These are phyloP conservation scores for Chloranthus sessilifolius DNA, from an alignment of 164 flowering plant genomes.

Conservation along the genomic window DNA sequence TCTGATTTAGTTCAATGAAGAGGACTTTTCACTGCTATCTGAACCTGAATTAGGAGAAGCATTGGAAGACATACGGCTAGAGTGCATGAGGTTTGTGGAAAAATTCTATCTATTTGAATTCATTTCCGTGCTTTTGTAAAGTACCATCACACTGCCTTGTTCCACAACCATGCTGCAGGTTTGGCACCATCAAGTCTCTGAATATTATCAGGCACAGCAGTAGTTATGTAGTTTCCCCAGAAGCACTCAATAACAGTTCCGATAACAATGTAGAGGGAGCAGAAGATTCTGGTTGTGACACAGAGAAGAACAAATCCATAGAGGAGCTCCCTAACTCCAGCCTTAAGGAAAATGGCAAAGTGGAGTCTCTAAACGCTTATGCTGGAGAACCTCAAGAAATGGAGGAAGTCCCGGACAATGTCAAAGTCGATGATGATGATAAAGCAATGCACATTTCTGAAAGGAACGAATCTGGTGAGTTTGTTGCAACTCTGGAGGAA, in stretches of 20 bases:
- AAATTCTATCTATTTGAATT: neutral
- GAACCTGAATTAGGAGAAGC: slow-evolving; percentile 65
- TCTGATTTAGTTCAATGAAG: slow-evolving; percentile 44
- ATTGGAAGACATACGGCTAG: slow-evolving; percentile 82
- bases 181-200: slow-evolving; percentile 74
- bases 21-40: slow-evolving; percentile 40
- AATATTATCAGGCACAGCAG: slow-evolving; percentile 36
- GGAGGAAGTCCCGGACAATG: slow-evolving; percentile 14
- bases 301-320: slow-evolving; percentile 2
- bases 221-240: slow-evolving; percentile 6
- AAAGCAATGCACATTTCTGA: slow-evolving; percentile 8
- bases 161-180: slow-evolving; percentile 46
- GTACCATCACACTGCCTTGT: neutral
- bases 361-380: slow-evolving; percentile 9
- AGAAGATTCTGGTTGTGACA: slow-evolving; percentile 14
- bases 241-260: slow-evolving; percentile 14
- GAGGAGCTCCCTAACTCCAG: slow-evolving; percentile 15
- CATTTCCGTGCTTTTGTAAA: too few relatives aligned
- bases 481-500: slow-evolving; percentile 15
- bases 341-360: slow-evolving; percentile 13
- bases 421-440: slow-evolving; percentile 14
- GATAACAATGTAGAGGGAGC: slow-evolving; percentile 1
- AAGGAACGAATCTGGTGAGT: slow-evolving; percentile 20
- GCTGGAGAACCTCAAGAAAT: slow-evolving; percentile 17
- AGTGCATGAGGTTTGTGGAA: slow-evolving; percentile 72